Evolutionary conservation across 2,329 filamentous ascomycete genomes (phyloP), one percentile per base, ranked within the genome.

Genomic region (Diplocarpon rosae): DNA sequence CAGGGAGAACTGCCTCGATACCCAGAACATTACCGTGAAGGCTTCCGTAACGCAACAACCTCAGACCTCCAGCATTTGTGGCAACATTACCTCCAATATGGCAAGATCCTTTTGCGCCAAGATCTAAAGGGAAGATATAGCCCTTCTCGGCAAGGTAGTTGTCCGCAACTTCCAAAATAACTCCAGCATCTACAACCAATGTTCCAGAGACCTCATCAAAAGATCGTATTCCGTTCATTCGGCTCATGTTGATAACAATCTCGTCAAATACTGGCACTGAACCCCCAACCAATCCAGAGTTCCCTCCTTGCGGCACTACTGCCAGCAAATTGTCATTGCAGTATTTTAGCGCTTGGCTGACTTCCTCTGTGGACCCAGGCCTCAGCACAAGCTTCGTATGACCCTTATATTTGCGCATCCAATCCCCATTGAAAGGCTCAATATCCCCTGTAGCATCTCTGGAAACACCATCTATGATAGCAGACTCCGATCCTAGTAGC

Each of bases 371-470:
- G 13, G 78, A 83, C 41, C 74, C 76, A 10, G 92, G 92, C 67
- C 88, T 93, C 51, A 98, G 69, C 4, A 96, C 88, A 20, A 98
- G 70, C 59, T 81, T 79, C 49, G 85, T 80, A 65, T 95, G 88
- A 27, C 92, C 93, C 49, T 85, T 81, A 69, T 95, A 98, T 68
- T 98, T 98, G 66, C 85, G 82, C 89, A 98, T 95, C 92, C 93
- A 98, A 68, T 98, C 92, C 62, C 81, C 79, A 66, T 98, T 98
- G 73, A 88, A 98, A 7, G 85, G 76, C 62, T 92, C 86, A 53
- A 96, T 73, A 61, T 96, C 92, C 57, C 85, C 84, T 2, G 72
- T 68, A 12, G 79, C 79, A 64, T 89, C 78, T 54, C 77, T 66
- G 3, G 79, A 85, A 43, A 95, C 74, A 40, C 86, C 86, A 62